Percentiles rank a stretch among this genome's conserved stretches.
These are phyloP conservation scores for Fagopyrum esculentum DNA, from an alignment of 148 eudicot genomes.

Conservation along the genomic window DNA sequence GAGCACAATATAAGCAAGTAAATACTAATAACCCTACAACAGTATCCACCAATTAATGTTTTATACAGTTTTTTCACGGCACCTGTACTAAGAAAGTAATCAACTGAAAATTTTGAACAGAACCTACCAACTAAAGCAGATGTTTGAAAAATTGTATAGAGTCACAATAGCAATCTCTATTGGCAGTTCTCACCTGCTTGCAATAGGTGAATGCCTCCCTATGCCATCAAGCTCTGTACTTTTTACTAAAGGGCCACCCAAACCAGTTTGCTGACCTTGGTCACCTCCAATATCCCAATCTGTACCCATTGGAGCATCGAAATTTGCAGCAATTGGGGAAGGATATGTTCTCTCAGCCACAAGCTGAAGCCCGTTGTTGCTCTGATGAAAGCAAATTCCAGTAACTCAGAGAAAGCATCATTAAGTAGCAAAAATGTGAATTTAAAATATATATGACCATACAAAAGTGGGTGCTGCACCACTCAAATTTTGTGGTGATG, in stretches of 20 bases:
- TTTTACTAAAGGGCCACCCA: conserved; percentile 29
- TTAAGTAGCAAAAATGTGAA: neutral
- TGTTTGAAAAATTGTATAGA: conserved; percentile 31
- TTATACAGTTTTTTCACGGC: conserved; percentile 18
- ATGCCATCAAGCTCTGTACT: conserved; percentile 42
- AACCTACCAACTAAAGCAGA: conserved; percentile 41
- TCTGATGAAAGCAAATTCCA: conserved; percentile 34
- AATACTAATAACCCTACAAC: neutral
- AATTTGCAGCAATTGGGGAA: conserved; percentile 38
- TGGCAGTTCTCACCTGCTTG: conserved; percentile 73
- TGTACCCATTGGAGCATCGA: conserved; percentile 37
- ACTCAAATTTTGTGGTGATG: conserved; percentile 46
- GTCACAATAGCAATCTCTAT: conserved; percentile 32
- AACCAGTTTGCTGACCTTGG: conserved; percentile 31
- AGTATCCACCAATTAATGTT: neutral
- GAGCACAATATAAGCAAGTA: neutral
- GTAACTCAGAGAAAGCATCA: conserved; percentile 2
- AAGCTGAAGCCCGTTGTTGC: conserved; percentile 59
- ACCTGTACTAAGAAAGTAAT: conserved; percentile 12
- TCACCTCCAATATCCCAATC: conserved; percentile 53
- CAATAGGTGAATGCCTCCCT: conserved; percentile 55
- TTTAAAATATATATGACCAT: conserved; percentile 25
- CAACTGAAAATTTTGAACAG: conserved; percentile 25
- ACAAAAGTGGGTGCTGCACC: conserved; percentile 48
- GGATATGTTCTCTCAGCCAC: conserved; percentile 62